These are phyloP conservation scores for Cryptococcus floricola DNA, from an alignment of 1,284 basidiomycete species.

Conservation along the genomic window DNA sequence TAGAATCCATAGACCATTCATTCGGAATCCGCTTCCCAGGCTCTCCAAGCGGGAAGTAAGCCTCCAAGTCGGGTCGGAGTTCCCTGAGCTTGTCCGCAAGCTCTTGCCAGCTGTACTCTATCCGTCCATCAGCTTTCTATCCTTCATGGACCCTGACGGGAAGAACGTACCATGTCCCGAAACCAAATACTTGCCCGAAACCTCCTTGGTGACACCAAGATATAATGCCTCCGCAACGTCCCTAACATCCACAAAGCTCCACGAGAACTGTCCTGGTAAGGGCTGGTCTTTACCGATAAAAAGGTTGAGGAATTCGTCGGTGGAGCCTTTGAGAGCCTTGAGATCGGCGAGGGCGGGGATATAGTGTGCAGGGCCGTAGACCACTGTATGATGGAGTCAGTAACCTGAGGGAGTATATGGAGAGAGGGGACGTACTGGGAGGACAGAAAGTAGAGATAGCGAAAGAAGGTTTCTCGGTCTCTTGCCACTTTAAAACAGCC, in stretches of 20 bases:
- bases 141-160: no score
- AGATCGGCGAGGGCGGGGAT: slow-evolving; percentile 4
- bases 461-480: slow-evolving; percentile 17
- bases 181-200: not conserved
- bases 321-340: not conserved
- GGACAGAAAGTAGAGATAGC: slow-evolving; percentile 5
- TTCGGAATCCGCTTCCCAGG: not conserved
- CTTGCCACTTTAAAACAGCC: slow-evolving; percentile 12
- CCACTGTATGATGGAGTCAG: slow-evolving; percentile 13
- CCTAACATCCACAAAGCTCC: not conserved
- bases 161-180: not conserved
- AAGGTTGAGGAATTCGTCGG: not conserved
- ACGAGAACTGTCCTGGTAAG: not conserved
- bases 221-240: slow-evolving; percentile 7
- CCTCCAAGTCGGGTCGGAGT: slow-evolving; percentile 24
- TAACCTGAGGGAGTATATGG: no score
- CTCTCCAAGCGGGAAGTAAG: slow-evolving; percentile 19
- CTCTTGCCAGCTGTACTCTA: slow-evolving; percentile 20
- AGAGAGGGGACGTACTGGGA: slow-evolving; percentile 4
- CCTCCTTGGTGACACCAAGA: not conserved
- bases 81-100: slow-evolving; percentile 20
- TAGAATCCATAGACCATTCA: no score
- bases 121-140: no score
- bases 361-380: slow-evolving; percentile 25
- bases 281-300: slow-evolving; percentile 6